Evolutionary conservation across 2,329 filamentous ascomycete species (phyloP).

Genomic region (Aspergillus phoenicis): DNA sequence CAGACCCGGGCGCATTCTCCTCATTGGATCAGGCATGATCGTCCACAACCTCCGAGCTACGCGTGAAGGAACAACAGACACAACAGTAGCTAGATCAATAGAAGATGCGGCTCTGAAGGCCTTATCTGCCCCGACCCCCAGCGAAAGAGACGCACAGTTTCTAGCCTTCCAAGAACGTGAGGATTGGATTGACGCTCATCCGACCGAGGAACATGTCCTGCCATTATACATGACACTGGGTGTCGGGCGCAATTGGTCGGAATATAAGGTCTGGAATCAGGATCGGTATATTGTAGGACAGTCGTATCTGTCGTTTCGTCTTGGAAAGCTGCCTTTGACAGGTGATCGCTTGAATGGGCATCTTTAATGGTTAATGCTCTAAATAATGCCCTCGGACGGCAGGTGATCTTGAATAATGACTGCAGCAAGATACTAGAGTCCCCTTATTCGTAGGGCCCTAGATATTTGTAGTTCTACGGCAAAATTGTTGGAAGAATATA

Average conservation of each 20-base stretch:
- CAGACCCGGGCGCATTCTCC: not conserved
- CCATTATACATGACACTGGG: constrained; percentile 5
- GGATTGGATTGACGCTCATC: not conserved
- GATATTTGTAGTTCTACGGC: no score
- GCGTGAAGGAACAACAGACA: not conserved
- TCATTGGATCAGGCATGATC: constrained; percentile 5
- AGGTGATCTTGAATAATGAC: no score
- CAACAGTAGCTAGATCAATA: not conserved
- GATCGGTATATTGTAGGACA: constrained; percentile 34
- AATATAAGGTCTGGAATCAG: constrained; percentile 20
- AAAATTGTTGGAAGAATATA: no score
- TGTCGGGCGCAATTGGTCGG: not conserved
- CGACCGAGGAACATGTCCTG: constrained; percentile 4
- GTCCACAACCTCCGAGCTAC: constrained; percentile 3
- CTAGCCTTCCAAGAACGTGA: not conserved
- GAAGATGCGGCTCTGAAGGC: not conserved
- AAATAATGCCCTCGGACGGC: not conserved
- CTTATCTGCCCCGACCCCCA: not conserved
- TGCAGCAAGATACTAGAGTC: no score
- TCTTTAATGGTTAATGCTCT: not conserved
- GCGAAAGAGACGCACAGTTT: not conserved
- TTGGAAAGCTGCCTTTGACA: not conserved
- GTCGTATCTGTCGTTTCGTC: constrained; percentile 24
- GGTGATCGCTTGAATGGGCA: not conserved
- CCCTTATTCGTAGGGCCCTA: no score